Evolutionary conservation across 805 yeast genomes (phyloP).

Genomic region (Suhomyces faveliae): DNA sequence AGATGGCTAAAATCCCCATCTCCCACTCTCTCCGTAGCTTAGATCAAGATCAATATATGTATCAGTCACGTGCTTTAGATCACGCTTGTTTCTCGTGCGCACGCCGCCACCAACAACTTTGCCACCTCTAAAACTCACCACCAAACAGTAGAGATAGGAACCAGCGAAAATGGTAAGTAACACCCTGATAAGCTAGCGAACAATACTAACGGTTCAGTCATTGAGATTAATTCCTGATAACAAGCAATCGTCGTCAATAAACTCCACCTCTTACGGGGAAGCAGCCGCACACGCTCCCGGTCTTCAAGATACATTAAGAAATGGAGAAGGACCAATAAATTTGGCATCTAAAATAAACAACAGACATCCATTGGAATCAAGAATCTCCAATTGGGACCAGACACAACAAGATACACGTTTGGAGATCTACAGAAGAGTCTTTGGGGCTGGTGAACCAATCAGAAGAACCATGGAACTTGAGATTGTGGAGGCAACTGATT

Average conservation of each 20-base stretch:
- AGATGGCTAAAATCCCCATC: constrained; percentile 30
- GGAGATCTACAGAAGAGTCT: constrained; percentile 77
- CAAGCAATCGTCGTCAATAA: constrained; percentile 45
- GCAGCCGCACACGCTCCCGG: constrained; percentile 68
- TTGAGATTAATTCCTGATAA: constrained; percentile 57
- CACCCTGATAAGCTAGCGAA: not conserved
- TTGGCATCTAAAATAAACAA: constrained; percentile 63
- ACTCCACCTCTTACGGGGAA: constrained; percentile 51
- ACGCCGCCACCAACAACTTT: not conserved
- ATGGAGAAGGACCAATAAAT: constrained; percentile 61
- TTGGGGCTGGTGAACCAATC: constrained; percentile 93
- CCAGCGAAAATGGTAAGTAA: constrained; percentile 2
- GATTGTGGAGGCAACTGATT: constrained; percentile 67
- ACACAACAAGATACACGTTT: constrained; percentile 67
- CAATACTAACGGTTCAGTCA: constrained; percentile 31
- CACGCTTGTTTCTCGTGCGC: constrained; percentile 2
- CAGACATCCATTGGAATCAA: constrained; percentile 82
- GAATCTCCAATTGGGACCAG: constrained; percentile 77
- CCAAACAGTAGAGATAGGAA: not conserved
- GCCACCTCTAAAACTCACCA: not conserved
- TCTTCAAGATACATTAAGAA: constrained; percentile 65
- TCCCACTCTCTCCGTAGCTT: not conserved
- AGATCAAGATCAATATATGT: not conserved
- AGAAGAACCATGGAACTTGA: constrained; percentile 85
- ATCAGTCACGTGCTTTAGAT: not conserved